Evolutionary conservation across 805 yeast genomes (phyloP), one percentile per base, ranked within the genome.

Genomic region (Starmera caribaea): DNA sequence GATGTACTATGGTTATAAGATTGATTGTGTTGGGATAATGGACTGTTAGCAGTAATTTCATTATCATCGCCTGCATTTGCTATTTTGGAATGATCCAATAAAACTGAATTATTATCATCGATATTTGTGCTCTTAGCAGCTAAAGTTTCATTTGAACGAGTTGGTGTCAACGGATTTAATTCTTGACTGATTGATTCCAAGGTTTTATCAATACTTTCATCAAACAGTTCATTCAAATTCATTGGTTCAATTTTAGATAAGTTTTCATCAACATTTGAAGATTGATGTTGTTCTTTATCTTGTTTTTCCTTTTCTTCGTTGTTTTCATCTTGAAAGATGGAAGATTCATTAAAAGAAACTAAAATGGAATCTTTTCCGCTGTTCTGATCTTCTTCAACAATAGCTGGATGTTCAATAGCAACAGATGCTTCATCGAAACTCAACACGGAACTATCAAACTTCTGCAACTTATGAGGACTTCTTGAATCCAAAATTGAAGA

Each of bases 281-380:
- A 21, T 21, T 21, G 26, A 3, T 21, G 26, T 21, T 21, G 26
- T 21, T 21, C 11, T 34, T 34, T 30, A 2, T 65, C 49, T 37
- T 59, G 59, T 6, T 44, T 43, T 4, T 53, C 53, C 34, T 65
- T 55, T 13, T 63, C 59, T 13, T 55, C 50, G 9, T 57, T 38
- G 30, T 58, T 53, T 8, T 50, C 55, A 30, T 56, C 59, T 35
- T 33, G 28, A 21, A 33, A 33, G 13, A 33, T 33, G 12, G n/a
- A 17, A n/a, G n/a, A 14, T n/a, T 33, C 35, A 21, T 33, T 33
- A 14, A 33, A 33, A 33, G 35, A 33, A 8, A 33, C 24, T 28
- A 33, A 17, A 21, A 33, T 12, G 3, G 16, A 16, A 29, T 31
- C 41, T 41, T 45, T 43, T 16, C 17, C 40, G 30, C 30, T 30